Percentiles rank a stretch among this genome's conserved stretches.
Evolutionary conservation across 2,329 filamentous ascomycete genomes (phyloP).

Genomic region (Scortechinia acanthostroma): DNA sequence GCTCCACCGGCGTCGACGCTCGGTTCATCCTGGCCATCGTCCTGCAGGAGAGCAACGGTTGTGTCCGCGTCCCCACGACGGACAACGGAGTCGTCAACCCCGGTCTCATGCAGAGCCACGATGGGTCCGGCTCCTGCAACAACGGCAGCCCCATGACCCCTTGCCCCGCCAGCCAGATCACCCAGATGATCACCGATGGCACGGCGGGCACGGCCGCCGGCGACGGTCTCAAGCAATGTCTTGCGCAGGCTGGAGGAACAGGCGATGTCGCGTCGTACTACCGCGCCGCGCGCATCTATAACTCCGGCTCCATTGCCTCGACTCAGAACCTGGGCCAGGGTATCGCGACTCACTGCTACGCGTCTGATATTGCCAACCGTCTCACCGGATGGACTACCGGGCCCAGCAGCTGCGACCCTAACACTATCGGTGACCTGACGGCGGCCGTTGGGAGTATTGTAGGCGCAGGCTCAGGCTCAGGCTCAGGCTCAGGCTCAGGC

Average conservation of each 20-base stretch:
- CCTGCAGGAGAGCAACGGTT: slow-evolving; percentile 34
- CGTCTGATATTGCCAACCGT: slow-evolving; percentile 12
- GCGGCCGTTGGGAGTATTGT: not conserved
- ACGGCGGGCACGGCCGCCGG: slow-evolving; percentile 21
- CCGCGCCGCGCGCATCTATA: slow-evolving; percentile 27
- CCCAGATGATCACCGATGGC: slow-evolving; percentile 25
- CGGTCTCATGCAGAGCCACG: slow-evolving; percentile 28
- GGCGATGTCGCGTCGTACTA: slow-evolving; percentile 18
- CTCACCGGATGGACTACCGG: slow-evolving; percentile 9
- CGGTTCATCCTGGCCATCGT: slow-evolving; percentile 33
- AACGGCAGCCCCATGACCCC: slow-evolving; percentile 13
- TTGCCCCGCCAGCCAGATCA: slow-evolving; percentile 13
- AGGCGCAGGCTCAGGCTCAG: not conserved
- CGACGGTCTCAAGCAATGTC: slow-evolving; percentile 21
- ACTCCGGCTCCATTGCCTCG: slow-evolving; percentile 23
- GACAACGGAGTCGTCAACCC: slow-evolving; percentile 30
- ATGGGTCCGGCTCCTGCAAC: slow-evolving; percentile 25
- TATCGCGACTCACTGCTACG: slow-evolving; percentile 12
- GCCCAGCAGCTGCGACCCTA: slow-evolving; percentile 7
- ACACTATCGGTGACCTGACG: slow-evolving; percentile 7
- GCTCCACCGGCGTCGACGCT: slow-evolving; percentile 18
- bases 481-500: not conserved
- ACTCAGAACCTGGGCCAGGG: slow-evolving; percentile 17
- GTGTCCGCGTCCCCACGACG: slow-evolving; percentile 29
- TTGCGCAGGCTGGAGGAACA: slow-evolving; percentile 13